Conservation (phyloP, 208 protist species). For the Trypanosoma mega region DNA sequence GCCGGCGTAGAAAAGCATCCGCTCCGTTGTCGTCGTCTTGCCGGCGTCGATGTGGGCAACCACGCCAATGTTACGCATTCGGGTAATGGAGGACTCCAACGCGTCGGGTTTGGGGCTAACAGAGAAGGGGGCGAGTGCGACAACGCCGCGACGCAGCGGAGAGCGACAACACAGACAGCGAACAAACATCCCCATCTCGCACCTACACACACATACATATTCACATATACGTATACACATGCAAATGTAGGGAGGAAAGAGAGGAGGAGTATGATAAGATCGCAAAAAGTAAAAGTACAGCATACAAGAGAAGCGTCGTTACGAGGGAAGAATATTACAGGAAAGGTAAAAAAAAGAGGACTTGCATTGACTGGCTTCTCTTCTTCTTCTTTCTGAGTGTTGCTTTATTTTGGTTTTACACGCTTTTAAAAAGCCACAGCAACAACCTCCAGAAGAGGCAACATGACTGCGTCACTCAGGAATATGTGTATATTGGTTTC, state of each 20-base stretch:
- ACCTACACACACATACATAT: neutral
- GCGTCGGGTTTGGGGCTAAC: neutral
- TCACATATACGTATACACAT: neutral
- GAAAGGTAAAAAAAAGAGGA: too few relatives aligned
- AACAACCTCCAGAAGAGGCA: too few relatives aligned
- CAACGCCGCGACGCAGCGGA: neutral
- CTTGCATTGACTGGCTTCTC: too few relatives aligned
- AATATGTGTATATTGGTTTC: too few relatives aligned
- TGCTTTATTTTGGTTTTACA: too few relatives aligned
- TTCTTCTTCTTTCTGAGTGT: too few relatives aligned
- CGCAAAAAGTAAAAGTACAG: neutral
- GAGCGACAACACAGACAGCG: neutral
- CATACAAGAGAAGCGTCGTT: neutral
- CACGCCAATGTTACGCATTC: slow-evolving; percentile 94
- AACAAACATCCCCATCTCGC: neutral
- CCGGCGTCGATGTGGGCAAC: slow-evolving; percentile 96
- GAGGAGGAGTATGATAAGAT: neutral
- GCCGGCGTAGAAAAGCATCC: slow-evolving; percentile 94
- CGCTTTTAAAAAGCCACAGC: too few relatives aligned
- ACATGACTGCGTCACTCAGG: too few relatives aligned
- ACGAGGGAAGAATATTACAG: neutral
- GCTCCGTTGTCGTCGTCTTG: slow-evolving; percentile 95
- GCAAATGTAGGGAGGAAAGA: neutral
- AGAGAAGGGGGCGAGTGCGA: neutral
- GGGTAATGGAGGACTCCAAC: slow-evolving; percentile 20